Conservation (phyloP, 139 green algal genomes). For the Asterochloris erici region DNA sequence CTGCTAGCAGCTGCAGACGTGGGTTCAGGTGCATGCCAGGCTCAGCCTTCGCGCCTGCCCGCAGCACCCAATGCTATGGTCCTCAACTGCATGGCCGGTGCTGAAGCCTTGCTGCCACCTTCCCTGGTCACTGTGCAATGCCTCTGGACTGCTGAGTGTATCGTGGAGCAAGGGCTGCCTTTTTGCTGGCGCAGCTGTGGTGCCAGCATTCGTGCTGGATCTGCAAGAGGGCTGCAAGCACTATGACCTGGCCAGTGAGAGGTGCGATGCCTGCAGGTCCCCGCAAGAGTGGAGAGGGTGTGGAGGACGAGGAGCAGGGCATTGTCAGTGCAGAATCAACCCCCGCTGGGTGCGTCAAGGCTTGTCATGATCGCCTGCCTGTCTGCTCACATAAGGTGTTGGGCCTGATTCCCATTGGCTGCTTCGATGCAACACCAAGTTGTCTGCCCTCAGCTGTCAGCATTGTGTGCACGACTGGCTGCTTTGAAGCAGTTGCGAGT, state of each 20-base stretch:
- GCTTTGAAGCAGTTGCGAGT: no score
- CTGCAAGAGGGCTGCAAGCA: background rate
- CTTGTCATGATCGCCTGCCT: background rate
- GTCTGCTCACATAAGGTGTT: background rate
- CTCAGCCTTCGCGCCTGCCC: no score
- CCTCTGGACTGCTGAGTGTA: background rate
- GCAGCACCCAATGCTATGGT: no score
- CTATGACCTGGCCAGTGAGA: background rate
- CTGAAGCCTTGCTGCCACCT: background rate
- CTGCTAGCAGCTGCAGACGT: no score
- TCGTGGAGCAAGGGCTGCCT: background rate
- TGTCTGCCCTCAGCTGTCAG: no score
- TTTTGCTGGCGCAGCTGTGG: background rate
- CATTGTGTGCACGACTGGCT: no score
- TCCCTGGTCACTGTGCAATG: background rate
- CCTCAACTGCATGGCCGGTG: no score
- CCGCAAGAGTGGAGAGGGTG: constrained; percentile 63
- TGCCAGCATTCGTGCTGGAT: background rate
- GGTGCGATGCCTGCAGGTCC: constrained; percentile 49
- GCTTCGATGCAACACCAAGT: no score
- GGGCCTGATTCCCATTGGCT: no score
- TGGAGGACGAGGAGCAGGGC: constrained; percentile 80
- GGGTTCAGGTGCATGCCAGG: no score
- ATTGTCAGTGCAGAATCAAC: constrained; percentile 60
- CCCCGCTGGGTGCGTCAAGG: constrained; percentile 28